Evolutionary conservation across 2,329 filamentous ascomycete species (phyloP), one percentile per base, ranked within the genome.

Genomic region (Ophiognomonia clavigignenti-juglandacearum): DNA sequence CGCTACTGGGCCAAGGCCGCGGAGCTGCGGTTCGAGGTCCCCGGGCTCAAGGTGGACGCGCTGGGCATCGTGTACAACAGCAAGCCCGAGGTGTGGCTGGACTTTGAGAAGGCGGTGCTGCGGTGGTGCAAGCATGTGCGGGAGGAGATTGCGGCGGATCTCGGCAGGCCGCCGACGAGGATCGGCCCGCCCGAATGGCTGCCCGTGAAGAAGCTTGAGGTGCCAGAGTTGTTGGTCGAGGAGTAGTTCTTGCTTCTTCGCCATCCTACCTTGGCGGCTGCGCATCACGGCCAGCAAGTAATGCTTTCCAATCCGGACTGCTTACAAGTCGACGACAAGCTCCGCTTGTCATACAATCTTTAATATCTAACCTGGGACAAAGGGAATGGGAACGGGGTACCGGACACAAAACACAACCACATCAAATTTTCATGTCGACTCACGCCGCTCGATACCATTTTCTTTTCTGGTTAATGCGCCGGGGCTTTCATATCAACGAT

Each of bases 1-100:
- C 82, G 90, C 34, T 98, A 86, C 72, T 98, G 93, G 92, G 80
- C 87, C 67, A 98, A 98, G 71, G 93, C 92, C 1, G 90, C 91
- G 7, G 91, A 98, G 69, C 74, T 97, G 49, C 82, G 93, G 46
- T 98, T 92, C 84, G 93, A 97, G 67, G 80, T 91, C 32, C 78
- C 86, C 56, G 38, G 37, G 23, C 73, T 97, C 43, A 80, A 85
- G 53, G 76, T 96, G 45, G 89, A 96, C 60, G 88, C 92, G 19
- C 84, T 95, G 66, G 89, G 85, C 23, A 78, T 96, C 7, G 91
- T 96, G 19, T 86, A 91, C 61, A 85, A 84, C 60, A 84, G 75
- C 50, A 75, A 79, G 41, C 75, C 75, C 1, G 74, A 80, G 44
- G 82, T 82, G 11, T 96, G 91, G 91, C 71, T 77, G 43, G 79